These are phyloP conservation scores for Kuraishia capsulata DNA, from an alignment of 805 yeast species.

Conservation along the genomic window DNA sequence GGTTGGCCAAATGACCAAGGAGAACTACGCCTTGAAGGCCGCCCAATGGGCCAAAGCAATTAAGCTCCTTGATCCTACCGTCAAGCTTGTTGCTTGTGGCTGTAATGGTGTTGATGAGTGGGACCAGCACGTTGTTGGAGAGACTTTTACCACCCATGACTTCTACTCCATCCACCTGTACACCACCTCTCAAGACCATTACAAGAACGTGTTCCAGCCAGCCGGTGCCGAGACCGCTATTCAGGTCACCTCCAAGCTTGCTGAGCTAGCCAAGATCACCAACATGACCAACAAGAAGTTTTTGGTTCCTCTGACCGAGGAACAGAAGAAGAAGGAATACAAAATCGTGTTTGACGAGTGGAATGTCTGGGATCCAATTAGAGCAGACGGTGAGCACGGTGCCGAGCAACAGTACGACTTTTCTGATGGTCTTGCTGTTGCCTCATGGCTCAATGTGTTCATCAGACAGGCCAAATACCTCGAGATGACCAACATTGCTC, in stretches of 20 bases:
- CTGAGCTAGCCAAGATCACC: constrained; percentile 19
- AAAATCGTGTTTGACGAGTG: constrained; percentile 25
- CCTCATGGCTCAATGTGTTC: constrained; percentile 24
- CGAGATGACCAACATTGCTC: constrained; percentile 26
- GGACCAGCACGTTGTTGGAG: constrained; percentile 20
- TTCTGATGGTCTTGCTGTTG: constrained; percentile 24
- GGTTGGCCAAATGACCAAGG: constrained; percentile 21
- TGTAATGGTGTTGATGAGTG: constrained; percentile 19
- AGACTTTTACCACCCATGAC: constrained; percentile 16
- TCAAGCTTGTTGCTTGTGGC: constrained; percentile 21
- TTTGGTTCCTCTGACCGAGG: not conserved
- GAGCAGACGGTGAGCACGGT: constrained; percentile 21
- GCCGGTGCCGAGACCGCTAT: constrained; percentile 24
- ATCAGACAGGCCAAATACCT: constrained; percentile 19
- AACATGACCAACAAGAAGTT: constrained; percentile 4
- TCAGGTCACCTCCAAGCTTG: constrained; percentile 16
- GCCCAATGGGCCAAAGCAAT: constrained; percentile 26
- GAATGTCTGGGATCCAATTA: constrained; percentile 26
- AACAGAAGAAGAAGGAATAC: constrained; percentile 7
- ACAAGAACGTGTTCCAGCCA: constrained; percentile 19
- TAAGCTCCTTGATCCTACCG: constrained; percentile 19
- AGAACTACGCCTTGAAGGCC: constrained; percentile 20
- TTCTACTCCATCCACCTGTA: constrained; percentile 23
- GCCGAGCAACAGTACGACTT: constrained; percentile 22
- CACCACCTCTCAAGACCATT: constrained; percentile 16